Conservation (phyloP, 129 eudicot genomes). For the Smallanthus sonchifolius region DNA sequence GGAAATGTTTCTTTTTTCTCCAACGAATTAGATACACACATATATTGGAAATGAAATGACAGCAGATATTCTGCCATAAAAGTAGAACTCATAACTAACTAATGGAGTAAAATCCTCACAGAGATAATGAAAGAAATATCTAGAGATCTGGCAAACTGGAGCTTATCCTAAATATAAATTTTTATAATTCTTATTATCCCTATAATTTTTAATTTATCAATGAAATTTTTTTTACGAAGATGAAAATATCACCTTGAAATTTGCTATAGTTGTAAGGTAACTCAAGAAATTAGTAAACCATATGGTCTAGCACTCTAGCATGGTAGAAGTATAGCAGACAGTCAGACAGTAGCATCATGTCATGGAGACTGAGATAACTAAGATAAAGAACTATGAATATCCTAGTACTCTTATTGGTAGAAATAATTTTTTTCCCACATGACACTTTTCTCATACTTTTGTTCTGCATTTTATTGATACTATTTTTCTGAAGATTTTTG, state of each 20-base stretch:
- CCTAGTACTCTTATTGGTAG: not conserved
- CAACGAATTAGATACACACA: not conserved
- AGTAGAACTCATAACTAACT: not conserved
- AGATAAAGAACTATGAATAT: not conserved
- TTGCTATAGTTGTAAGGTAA: not conserved
- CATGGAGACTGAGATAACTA: not conserved
- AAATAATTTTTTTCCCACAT: not conserved
- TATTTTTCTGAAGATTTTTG: constrained; percentile 1
- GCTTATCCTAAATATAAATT: not conserved
- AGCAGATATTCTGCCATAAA: not conserved
- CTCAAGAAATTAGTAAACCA: not conserved
- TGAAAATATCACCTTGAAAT: not conserved
- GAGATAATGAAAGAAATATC: not conserved
- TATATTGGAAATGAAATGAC: not conserved
- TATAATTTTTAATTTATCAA: not conserved
- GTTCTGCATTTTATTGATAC: not conserved
- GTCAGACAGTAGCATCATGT: not conserved
- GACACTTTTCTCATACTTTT: not conserved
- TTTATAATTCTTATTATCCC: not conserved
- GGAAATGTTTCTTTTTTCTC: not conserved
- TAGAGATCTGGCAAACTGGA: not conserved
- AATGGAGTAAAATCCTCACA: not conserved
- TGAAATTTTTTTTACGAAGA: not conserved
- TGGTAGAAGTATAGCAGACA: not conserved
- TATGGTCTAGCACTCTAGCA: not conserved